These are phyloP conservation scores for Colletotrichum sp. DNA, from an alignment of 2,329 filamentous ascomycete species.

Conservation along the genomic window DNA sequence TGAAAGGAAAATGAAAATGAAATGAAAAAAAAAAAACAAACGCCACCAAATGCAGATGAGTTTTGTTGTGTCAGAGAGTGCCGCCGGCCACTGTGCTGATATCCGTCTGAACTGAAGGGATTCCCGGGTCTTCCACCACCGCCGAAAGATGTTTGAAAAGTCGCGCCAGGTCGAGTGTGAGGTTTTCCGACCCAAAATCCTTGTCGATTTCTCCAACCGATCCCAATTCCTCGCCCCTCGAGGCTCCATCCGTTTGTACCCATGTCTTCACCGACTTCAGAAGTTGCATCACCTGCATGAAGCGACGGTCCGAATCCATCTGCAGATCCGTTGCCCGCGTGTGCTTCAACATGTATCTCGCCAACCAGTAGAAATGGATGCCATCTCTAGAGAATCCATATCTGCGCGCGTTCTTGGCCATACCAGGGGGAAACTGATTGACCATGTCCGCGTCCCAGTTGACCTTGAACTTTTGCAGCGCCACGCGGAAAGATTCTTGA, in stretches of 20 bases:
- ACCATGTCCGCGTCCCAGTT: conserved; percentile 75
- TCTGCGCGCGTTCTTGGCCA: conserved; percentile 56
- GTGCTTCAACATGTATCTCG: conserved; percentile 67
- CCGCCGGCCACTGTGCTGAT: conserved; percentile 33
- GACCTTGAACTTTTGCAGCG: conserved; percentile 74
- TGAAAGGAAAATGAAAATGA: not conserved
- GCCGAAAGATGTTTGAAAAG: conserved; percentile 68
- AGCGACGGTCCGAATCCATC: conserved; percentile 62
- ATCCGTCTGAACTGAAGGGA: conserved; percentile 47
- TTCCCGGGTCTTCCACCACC: conserved; percentile 46
- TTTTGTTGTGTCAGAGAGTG: conserved; percentile 34
- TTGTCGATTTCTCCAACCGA: conserved; percentile 73
- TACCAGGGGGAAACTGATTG: conserved; percentile 64
- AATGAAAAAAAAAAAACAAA: conserved; percentile 3
- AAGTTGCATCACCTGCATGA: conserved; percentile 64
- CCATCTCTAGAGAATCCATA: conserved; percentile 75
- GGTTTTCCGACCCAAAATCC: conserved; percentile 65
- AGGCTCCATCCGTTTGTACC: conserved; percentile 67
- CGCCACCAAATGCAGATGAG: conserved; percentile 29
- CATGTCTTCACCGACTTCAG: conserved; percentile 65
- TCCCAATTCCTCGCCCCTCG: conserved; percentile 70
- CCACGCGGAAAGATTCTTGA: conserved; percentile 54
- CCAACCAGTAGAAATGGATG: conserved; percentile 76
- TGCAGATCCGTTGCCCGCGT: conserved; percentile 58
- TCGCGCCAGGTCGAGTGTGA: conserved; percentile 74